Evolutionary conservation across 1,139 yeast species (phyloP).

Genomic region (Nakaseomyces uthaithaninus): DNA sequence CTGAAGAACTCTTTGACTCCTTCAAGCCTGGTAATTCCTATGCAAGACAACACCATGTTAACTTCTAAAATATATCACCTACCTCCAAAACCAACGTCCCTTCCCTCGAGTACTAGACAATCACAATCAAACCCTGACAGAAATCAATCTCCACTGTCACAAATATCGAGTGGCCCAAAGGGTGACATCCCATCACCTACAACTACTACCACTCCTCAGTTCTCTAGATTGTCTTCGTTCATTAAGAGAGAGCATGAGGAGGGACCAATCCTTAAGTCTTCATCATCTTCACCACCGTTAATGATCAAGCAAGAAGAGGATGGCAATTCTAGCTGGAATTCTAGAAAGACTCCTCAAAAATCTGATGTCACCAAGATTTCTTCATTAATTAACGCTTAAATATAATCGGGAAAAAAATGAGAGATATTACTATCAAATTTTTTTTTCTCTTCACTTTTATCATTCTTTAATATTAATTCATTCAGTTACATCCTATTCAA

Average conservation of each 20-base stretch:
- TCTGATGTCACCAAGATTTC: conserved; percentile 7
- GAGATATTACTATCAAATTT: too few species aligned
- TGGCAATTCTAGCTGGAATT: conserved; percentile 5
- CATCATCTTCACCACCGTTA: conserved; percentile 4
- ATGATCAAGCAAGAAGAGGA: background rate
- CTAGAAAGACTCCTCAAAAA: conserved; percentile 5
- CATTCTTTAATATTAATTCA: conserved; percentile 5
- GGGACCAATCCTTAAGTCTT: conserved; percentile 1
- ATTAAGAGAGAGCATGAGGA: conserved; percentile 2
- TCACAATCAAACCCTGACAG: conserved; percentile 2
- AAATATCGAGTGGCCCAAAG: background rate
- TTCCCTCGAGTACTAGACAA: background rate
- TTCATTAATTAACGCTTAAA: conserved; percentile 5
- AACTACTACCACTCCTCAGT: background rate
- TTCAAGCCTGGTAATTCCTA: conserved; percentile 3
- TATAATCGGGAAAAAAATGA: too few species aligned
- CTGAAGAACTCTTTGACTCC: conserved; percentile 6
- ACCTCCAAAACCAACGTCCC: background rate
- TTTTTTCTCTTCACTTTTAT: too few species aligned
- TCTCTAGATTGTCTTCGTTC: background rate
- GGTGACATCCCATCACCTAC: background rate
- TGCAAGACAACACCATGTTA: conserved; percentile 5
- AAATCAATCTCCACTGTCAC: conserved; percentile 3
- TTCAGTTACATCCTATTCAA: conserved; percentile 2
- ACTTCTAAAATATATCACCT: conserved; percentile 5